phyloP scores from a whole-genome alignment of 2,329 filamentous ascomycete genomes.

The Colletotrichum godetiae region DNA sequence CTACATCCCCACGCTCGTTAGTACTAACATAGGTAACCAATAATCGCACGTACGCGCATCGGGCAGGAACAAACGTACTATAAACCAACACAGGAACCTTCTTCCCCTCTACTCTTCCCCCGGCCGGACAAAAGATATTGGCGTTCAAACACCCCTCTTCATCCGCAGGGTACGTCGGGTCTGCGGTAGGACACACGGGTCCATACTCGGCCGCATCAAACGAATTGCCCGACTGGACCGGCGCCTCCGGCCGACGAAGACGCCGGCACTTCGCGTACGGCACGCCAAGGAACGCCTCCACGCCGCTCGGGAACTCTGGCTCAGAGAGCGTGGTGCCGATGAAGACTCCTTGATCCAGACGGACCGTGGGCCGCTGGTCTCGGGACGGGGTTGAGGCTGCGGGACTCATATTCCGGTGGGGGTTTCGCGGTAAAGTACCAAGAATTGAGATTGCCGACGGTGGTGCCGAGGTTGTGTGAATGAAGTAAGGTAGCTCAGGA shows the following conservation, averaged over 20 bases:
- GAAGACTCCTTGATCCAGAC: conserved; percentile 53
- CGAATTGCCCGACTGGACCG: conserved; percentile 40
- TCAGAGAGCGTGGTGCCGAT: conserved; percentile 48
- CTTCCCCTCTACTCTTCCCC: conserved; percentile 39
- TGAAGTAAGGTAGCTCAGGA: too few species aligned
- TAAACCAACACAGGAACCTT: conserved; percentile 64
- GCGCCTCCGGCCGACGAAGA: conserved; percentile 54
- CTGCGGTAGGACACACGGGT: conserved; percentile 49
- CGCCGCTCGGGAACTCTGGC: conserved; percentile 48
- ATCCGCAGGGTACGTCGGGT: conserved; percentile 44
- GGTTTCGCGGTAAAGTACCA: not conserved
- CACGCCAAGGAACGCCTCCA: conserved; percentile 62
- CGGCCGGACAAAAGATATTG: conserved; percentile 60
- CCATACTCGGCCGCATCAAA: conserved; percentile 51
- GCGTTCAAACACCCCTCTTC: conserved; percentile 64
- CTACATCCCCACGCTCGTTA: conserved; percentile 8
- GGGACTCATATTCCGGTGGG: not conserved
- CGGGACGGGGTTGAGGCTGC: not conserved
- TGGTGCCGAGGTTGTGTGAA: too few species aligned
- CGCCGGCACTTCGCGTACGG: conserved; percentile 60
- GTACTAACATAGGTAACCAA: too few species aligned
- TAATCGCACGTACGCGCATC: too few species aligned
- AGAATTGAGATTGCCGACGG: not conserved
- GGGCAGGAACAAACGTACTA: not conserved
- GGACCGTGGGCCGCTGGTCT: conserved; percentile 17